Evolutionary conservation across 2,329 filamentous ascomycete genomes (phyloP), one percentile per base, ranked within the genome.

Genomic region (Pezicula rhizophila): DNA sequence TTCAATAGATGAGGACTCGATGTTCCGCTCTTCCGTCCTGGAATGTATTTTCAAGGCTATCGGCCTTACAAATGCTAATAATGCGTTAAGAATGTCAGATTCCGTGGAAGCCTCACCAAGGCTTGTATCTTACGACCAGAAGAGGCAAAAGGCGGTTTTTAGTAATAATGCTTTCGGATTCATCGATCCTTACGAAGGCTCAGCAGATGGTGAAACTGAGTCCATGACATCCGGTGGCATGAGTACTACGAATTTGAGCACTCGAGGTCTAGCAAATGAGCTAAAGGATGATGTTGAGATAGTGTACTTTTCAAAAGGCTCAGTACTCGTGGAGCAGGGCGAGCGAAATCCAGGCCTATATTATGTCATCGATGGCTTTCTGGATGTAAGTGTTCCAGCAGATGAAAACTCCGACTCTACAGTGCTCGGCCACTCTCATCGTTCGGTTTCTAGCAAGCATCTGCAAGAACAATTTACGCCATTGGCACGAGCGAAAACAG

Each of bases 31-130:
- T 50, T 95, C 90, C 0, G 89, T 99, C 14, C 71, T 97, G 18
- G 89, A 96, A 57, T 97, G 93, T 64, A 95, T 99, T 71, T 92
- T 96, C 68, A 96, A 92, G 63, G 87, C 90, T 0, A 86, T 99
- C 52, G 93, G 93, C 0, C 71, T 99, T 48, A 86, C 84, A 17
- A 81, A 83, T 28, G 78, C 76, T 3, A 82, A 82, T 33, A 80
- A 84, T 50, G 75, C 78, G 0, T 73, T 85, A 0, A 78, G 79
- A 42, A 87, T 86, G 57, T 72, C 77, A 0, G 82, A 84, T 44
- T 96, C 93, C 0, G 83, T 84, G 0, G 91, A 96, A 57, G 86
- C 82, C 8, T 97, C 93, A 1, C 93, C 93, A 2, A 80, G 85
- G 28, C 74, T 97, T 5, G 78, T 91, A 0, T 95, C 90, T 0